Percentiles rank a stretch among this genome's conserved stretches.
These are phyloP conservation scores for Suillus hirtellus DNA, from an alignment of 768 basidiomycete species.

Conservation along the genomic window DNA sequence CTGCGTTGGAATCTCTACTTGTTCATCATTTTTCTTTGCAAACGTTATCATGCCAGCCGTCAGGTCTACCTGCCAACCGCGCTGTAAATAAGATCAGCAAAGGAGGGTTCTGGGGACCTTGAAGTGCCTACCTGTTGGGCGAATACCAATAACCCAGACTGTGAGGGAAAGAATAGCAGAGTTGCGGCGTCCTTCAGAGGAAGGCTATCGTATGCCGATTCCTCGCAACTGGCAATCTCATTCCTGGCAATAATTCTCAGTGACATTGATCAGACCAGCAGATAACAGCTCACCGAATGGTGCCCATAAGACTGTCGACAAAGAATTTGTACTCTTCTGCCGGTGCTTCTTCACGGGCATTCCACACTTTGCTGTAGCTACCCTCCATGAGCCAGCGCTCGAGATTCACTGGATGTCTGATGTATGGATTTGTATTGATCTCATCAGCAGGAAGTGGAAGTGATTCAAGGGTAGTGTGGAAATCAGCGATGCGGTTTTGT, in stretches of 20 bases:
- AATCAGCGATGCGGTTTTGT: slow-evolving; percentile 95
- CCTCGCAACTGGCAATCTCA: slow-evolving; percentile 97
- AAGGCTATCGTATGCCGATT: slow-evolving; percentile 88
- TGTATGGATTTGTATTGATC: slow-evolving; percentile 67
- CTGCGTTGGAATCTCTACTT: slow-evolving; percentile 82
- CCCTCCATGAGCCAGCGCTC: slow-evolving; percentile 99
- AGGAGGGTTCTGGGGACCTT: background rate
- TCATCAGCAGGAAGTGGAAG: slow-evolving; percentile 71
- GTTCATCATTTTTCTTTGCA: slow-evolving; percentile 77
- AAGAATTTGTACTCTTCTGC: slow-evolving; percentile 95
- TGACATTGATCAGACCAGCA: background rate
- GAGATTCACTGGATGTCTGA: slow-evolving; percentile 85
- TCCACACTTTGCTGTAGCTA: slow-evolving; percentile 97
- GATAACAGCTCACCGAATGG: slow-evolving; percentile 67
- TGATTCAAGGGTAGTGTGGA: slow-evolving; percentile 94
- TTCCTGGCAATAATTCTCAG: slow-evolving; percentile 51
- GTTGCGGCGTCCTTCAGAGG: slow-evolving; percentile 89
- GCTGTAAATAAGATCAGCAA: slow-evolving; percentile 43
- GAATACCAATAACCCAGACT: slow-evolving; percentile 79
- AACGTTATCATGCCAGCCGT: slow-evolving; percentile 72
- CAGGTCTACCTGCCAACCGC: slow-evolving; percentile 83
- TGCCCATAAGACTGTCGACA: slow-evolving; percentile 90
- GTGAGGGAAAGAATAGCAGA: slow-evolving; percentile 86
- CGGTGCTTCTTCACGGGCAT: slow-evolving; percentile 89
- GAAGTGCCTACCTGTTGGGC: slow-evolving; percentile 65